These are phyloP conservation scores for Crithidia acanthocephali DNA, from an alignment of 208 protist species.

Conservation along the genomic window DNA sequence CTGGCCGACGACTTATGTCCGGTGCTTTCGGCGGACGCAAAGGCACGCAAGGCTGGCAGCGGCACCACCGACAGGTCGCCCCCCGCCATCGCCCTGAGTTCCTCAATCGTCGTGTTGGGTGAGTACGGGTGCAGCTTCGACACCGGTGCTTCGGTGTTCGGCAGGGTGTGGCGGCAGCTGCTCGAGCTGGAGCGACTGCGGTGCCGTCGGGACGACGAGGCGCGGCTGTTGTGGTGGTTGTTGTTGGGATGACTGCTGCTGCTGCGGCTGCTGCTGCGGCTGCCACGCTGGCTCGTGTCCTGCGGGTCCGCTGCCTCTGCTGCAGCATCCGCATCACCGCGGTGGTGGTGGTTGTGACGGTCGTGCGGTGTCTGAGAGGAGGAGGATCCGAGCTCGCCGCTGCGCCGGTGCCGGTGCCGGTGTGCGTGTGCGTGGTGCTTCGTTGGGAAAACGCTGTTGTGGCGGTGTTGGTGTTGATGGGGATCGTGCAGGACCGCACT, in stretches of 20 bases:
- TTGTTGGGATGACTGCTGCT: neutral
- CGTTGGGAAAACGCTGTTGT: slow-evolving; percentile 1
- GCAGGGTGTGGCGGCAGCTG: neutral
- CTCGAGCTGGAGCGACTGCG: slow-evolving; percentile 4
- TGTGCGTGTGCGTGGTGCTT: neutral
- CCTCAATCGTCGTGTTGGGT: slow-evolving; percentile 15
- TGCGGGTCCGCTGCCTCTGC: no score
- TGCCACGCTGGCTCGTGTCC: neutral
- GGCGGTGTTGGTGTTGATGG: neutral
- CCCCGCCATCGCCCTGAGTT: slow-evolving; percentile 32
- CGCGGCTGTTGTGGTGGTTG: neutral
- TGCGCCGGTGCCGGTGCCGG: neutral
- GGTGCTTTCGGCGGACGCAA: neutral
- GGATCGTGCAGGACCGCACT: neutral
- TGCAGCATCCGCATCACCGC: neutral
- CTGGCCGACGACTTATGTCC: neutral
- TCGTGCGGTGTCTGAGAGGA: neutral
- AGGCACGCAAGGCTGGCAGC: neutral
- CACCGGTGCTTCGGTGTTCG: slow-evolving; percentile 25
- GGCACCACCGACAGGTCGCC: slow-evolving; percentile 32
- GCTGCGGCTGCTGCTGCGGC: neutral
- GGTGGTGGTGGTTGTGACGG: neutral
- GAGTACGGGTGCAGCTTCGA: slow-evolving; percentile 23
- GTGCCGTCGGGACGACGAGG: neutral
- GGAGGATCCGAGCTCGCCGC: no score